A percentile compares a stretch with the other conserved stretches of the same genome.
Conservation (phyloP, 2,329 filamentous ascomycete genomes). For the Xylaria sp. region DNA sequence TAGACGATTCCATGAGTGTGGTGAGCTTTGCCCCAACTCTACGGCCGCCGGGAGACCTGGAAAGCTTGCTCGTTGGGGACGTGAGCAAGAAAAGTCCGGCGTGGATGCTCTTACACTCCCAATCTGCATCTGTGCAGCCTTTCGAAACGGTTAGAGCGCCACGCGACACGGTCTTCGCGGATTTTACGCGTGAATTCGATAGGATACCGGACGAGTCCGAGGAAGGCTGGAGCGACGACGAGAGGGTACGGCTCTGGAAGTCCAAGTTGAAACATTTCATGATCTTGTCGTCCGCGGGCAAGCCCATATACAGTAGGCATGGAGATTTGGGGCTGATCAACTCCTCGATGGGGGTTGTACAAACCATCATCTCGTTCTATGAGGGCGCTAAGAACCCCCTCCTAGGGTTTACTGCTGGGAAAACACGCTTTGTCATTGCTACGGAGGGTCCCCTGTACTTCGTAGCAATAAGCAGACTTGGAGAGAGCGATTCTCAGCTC, state of each 20-base stretch:
- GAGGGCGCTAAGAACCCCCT: conserved; percentile 78
- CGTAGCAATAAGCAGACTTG: conserved; percentile 86
- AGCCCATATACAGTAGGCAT: conserved; percentile 95
- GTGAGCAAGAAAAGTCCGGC: conserved; percentile 67
- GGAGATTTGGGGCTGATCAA: conserved; percentile 89
- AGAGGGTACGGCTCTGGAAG: conserved; percentile 76
- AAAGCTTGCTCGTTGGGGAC: conserved; percentile 78
- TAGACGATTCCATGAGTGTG: conserved; percentile 67
- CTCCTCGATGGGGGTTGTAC: conserved; percentile 90
- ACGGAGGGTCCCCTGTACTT: conserved; percentile 89
- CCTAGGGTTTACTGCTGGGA: conserved; percentile 82
- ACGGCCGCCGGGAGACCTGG: conserved; percentile 70
- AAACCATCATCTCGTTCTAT: conserved; percentile 98
- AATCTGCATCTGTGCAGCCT: conserved; percentile 60
- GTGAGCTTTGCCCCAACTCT: conserved; percentile 67
- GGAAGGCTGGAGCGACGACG: conserved; percentile 52
- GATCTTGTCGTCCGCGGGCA: conserved; percentile 92
- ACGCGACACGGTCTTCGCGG: conserved; percentile 56
- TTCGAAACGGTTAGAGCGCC: conserved; percentile 57
- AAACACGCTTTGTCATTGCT: conserved; percentile 81
- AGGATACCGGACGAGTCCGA: conserved; percentile 61
- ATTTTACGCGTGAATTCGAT: conserved; percentile 80
- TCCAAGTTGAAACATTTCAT: conserved; percentile 96
- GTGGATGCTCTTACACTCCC: conserved; percentile 68
- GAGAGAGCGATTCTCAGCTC: conserved; percentile 90